A percentile compares a stretch with the other conserved stretches of the same genome.
Evolutionary conservation across 192 early-diverging fungal genomes (phyloP).

Genomic region (Chytriomyces sp.): DNA sequence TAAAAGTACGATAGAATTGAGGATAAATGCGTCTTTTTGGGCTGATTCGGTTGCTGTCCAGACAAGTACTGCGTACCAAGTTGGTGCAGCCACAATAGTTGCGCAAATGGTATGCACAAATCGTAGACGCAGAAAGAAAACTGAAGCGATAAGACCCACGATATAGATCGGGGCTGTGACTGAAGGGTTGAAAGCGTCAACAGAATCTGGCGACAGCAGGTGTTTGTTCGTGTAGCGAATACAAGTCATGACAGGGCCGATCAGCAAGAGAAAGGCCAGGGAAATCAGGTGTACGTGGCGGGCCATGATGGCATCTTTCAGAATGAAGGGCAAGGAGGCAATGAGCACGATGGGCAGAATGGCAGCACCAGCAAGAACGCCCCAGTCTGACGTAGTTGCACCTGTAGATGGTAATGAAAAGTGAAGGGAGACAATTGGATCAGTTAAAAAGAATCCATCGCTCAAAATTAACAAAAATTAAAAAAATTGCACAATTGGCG

Average conservation of each 20-base stretch:
- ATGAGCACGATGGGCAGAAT: constrained; percentile 23
- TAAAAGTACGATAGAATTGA: constrained; percentile 41
- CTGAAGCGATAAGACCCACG: constrained; percentile 46
- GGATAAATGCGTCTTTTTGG: constrained; percentile 31
- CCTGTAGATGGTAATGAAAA: constrained; percentile 14
- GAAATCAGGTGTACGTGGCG: constrained; percentile 47
- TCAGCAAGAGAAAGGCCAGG: constrained; percentile 42
- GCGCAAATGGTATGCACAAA: constrained; percentile 50
- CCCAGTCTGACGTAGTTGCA: constrained; percentile 30
- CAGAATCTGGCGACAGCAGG: constrained; percentile 22
- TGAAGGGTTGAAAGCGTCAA: constrained; percentile 28
- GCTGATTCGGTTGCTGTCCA: constrained; percentile 17
- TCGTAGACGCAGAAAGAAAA: constrained; percentile 54
- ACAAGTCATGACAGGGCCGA: constrained; percentile 52
- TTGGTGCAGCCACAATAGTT: constrained; percentile 38
- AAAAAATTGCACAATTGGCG: background rate
- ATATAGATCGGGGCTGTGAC: constrained; percentile 58
- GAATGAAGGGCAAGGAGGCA: constrained; percentile 10
- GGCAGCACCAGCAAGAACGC: constrained; percentile 22
- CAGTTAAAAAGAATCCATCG: background rate
- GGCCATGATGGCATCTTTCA: constrained; percentile 18
- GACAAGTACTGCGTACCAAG: constrained; percentile 50
- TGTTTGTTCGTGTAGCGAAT: constrained; percentile 43
- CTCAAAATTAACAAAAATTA: background rate
- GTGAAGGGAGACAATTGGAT: constrained; percentile 23